Evolutionary conservation across 257 asterid genomes (phyloP), one percentile per base, ranked within the genome.

Genomic region (Penstemon newberryi): DNA sequence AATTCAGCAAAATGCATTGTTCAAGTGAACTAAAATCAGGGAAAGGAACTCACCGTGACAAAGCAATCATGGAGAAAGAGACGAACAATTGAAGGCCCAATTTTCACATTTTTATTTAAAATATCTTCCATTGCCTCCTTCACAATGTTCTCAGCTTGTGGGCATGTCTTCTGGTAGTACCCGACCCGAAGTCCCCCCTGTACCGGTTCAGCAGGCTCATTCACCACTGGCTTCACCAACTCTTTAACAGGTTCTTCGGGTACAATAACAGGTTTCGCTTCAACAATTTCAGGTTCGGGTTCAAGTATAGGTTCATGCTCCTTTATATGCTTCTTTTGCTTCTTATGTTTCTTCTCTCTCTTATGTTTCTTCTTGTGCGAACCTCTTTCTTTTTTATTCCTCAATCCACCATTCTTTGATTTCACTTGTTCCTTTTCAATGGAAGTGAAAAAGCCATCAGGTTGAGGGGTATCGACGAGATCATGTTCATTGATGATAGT

Each of bases 11-110:
- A 46, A 36, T 67, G 71, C 15, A 56, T 13, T 56, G 58, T 37
- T 61, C 9, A 52, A 42, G 6, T 60, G 75, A 46, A 25, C 33
- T 2, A 25, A 25, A 25, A 25, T 5, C 15, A 3, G 15, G 11
- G 10, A 50, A 63, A 54, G 5, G 41, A 58, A 42, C 73, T 68
- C 69, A 83, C 91, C 49, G 66, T 71, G 80, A 86, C 91, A 10
- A 84, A 76, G 70, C 96, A 89, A 58, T 89, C 96, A 57, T 89
- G 94, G 44, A 76, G 76, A 40, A 81, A 80, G 33, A 86, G 81
- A 70, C 94, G 91, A 58, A 81, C 67, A 7, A 86, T 42, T 5
- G 81, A 73, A 41, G 96, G 81, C 54, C 87, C 88, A 36, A 76
- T 52, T 37, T 77, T 68, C 0, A 78, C 84, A 65, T 89, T 85